These are phyloP conservation scores for Apiospora aurea DNA, from an alignment of 2,329 filamentous ascomycete species.

Conservation along the genomic window DNA sequence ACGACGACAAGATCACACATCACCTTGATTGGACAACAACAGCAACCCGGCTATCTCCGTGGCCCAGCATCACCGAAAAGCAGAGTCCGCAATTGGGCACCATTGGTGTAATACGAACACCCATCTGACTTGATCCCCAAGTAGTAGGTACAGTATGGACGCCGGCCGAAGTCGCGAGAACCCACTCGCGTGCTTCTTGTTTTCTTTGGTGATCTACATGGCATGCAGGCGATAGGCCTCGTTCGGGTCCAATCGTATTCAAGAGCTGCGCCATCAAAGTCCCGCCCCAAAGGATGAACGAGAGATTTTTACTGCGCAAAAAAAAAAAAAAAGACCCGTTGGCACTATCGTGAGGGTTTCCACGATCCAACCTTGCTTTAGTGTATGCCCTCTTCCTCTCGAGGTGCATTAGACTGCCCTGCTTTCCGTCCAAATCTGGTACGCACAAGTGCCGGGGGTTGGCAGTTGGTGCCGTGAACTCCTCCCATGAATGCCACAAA, in stretches of 20 bases:
- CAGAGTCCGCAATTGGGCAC: not conserved
- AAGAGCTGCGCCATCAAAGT: not conserved
- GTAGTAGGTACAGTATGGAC: not conserved
- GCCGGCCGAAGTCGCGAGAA: not conserved
- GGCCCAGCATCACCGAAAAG: not conserved
- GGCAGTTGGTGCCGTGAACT: not conserved
- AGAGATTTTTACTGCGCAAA: constrained; percentile 1
- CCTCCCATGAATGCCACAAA: not conserved
- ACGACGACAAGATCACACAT: not conserved
- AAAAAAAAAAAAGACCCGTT: not conserved
- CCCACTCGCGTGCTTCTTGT: not conserved
- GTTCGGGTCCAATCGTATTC: not conserved
- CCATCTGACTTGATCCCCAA: not conserved
- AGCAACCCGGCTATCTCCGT: not conserved
- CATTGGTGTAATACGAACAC: not conserved
- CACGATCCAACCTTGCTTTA: constrained; percentile 1
- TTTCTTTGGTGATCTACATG: constrained; percentile 1
- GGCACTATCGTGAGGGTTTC: constrained; percentile 17
- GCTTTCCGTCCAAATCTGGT: not conserved
- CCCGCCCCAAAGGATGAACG: not conserved
- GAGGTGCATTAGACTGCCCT: constrained; percentile 4
- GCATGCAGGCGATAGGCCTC: constrained; percentile 9
- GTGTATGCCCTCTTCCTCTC: not conserved
- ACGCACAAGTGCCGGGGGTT: constrained; percentile 13
- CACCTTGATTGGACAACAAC: not conserved